Base-by-base conservation (phyloP, 2,329 filamentous ascomycete species). In the Mycocentrospora acerina region DNA sequence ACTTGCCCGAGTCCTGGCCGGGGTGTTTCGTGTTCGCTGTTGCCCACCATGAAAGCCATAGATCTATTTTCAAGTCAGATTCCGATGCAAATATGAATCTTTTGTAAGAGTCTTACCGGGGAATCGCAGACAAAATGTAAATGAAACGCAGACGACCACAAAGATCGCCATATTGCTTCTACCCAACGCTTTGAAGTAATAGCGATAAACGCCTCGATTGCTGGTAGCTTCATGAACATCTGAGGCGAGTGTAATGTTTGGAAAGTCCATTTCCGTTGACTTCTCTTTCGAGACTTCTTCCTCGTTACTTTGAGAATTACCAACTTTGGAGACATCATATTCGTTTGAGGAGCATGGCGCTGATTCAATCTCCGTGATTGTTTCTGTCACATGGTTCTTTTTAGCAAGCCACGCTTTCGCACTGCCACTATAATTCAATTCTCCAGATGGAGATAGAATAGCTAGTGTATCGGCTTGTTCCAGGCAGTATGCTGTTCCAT, bases 1-100 rank as follows among this genome's bases (percentile, higher is more conserved):
- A 66, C 37, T 60, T 60, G 1, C 57, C 62, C 14, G 64, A 53
- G n/a, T 52, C 48, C 36, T 57, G 39, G 29, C 74, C 71, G 1
- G 71, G 69, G 14, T 61, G 47, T 0, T 50, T 35, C 4, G 62
- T 55, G 28, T 71, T 73, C 27, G 66, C 70, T 34, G 71, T 66
- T 0, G 73, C 67, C 75, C 62, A 78, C 57, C 71, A 71, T 40
- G 74, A 69, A 6, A 77, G 63, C 74, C 74, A 77, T 4, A 77
- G 53, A 4, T 57, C 63, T 68, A 11, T 70, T 11, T n/a, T 2
- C 16, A 4, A 18, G 25, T 14, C 4, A 24, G 35, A 36, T 11
- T 24, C 10, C 29, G 28, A 29, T 37, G 25, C 13, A n/a, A 29
- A 27, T 16, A 29, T 7, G 14, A 4, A 15, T 3, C 14, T 3